Conservation (phyloP, 2,329 filamentous ascomycete species). For the Ophiostoma angusticollis region DNA sequence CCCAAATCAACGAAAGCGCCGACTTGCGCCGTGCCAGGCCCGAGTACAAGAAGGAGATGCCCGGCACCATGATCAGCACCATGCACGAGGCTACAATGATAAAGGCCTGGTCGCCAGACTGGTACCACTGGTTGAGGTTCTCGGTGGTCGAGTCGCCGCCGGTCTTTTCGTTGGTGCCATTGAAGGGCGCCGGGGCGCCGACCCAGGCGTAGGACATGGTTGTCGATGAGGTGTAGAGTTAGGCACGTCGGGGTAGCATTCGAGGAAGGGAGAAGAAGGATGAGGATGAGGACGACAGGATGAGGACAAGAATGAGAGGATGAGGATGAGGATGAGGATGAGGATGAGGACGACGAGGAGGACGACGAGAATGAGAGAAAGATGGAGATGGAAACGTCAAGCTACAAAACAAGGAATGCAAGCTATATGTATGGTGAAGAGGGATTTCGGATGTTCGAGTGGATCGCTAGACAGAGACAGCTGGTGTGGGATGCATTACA, state of each 20-base stretch:
- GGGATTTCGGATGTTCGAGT: not conserved
- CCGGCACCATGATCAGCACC: conserved; percentile 93
- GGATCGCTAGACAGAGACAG: not conserved
- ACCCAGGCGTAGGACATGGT: conserved; percentile 48
- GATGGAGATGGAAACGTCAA: not conserved
- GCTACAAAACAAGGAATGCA: not conserved
- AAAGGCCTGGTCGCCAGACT: conserved; percentile 83
- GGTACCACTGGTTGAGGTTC: conserved; percentile 94
- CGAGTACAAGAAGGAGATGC: conserved; percentile 94
- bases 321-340: not conserved
- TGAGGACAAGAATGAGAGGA: not conserved
- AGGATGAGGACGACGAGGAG: not conserved
- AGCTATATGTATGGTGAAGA: conserved; percentile 4
- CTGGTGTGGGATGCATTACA: conserved; percentile 4
- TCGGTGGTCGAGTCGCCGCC: conserved; percentile 70
- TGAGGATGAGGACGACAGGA: not conserved
- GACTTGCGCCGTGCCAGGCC: conserved; percentile 96
- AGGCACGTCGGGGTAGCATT: too few relatives aligned
- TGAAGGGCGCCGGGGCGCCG: conserved; percentile 46
- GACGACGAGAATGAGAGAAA: not conserved
- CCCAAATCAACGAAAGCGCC: conserved; percentile 92
- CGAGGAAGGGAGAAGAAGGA: not conserved
- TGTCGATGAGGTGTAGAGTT: too few relatives aligned
- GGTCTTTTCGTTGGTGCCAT: conserved; percentile 48
- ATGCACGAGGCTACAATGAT: conserved; percentile 84